phyloP scores from a whole-genome alignment of 208 protist species.

The Wallacemonas rigidus region DNA sequence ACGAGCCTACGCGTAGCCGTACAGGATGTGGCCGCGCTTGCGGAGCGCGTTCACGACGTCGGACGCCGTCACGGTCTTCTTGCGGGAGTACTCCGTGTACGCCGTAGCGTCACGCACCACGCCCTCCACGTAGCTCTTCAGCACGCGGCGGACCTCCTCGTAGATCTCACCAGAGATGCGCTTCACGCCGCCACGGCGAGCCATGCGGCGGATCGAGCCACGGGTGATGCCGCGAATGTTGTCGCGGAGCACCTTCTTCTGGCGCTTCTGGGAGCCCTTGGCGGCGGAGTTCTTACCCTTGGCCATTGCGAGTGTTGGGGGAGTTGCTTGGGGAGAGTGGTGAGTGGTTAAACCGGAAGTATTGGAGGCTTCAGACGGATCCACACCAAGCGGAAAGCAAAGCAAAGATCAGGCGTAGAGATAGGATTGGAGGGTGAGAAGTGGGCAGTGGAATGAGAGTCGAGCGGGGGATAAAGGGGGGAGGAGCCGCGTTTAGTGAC shows the following conservation, averaged over 20 bases:
- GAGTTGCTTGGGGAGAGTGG: not conserved
- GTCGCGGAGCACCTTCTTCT: slow-evolving; percentile 62
- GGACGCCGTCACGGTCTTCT: slow-evolving; percentile 83
- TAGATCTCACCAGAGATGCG: slow-evolving; percentile 80
- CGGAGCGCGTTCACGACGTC: slow-evolving; percentile 91
- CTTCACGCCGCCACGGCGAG: slow-evolving; percentile 92
- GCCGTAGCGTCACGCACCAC: slow-evolving; percentile 82
- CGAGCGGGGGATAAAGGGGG: too few relatives aligned
- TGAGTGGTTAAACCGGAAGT: not conserved
- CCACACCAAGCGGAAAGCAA: not conserved
- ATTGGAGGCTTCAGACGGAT: not conserved
- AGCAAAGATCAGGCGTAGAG: not conserved
- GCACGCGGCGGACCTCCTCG: slow-evolving; percentile 73
- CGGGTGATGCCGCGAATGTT: slow-evolving; percentile 78
- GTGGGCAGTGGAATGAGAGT: too few relatives aligned
- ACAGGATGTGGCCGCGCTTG: slow-evolving; percentile 87
- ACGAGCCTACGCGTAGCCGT: slow-evolving; percentile 75
- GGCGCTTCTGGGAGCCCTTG: slow-evolving; percentile 48
- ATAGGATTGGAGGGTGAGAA: not conserved
- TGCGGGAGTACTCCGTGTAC: slow-evolving; percentile 84
- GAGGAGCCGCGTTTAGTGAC: too few relatives aligned
- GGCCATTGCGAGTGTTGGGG: slow-evolving; percentile 41
- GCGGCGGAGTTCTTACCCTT: slow-evolving; percentile 77
- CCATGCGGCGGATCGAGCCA: slow-evolving; percentile 88
- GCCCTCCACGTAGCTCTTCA: slow-evolving; percentile 83